These are phyloP conservation scores for Sporormia fimetaria DNA, from an alignment of 495 filamentous ascomycete genomes.

Conservation along the genomic window DNA sequence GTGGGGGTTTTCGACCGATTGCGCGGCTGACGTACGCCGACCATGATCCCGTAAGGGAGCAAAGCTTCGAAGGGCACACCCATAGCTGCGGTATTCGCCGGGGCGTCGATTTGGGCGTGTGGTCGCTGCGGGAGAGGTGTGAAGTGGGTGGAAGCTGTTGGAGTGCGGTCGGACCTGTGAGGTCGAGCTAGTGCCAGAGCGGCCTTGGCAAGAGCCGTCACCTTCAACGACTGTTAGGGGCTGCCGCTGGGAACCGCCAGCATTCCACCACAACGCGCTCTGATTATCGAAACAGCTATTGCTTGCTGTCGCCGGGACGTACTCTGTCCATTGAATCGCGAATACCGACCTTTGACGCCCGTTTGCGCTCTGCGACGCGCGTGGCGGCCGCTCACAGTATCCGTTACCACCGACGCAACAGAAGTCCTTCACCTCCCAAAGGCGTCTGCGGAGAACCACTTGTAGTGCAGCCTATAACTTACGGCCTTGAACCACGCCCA, in stretches of 20 bases:
- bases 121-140: slow-evolving; percentile 2
- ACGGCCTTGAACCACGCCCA: too few species aligned
- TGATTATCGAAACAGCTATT: slow-evolving; percentile 12
- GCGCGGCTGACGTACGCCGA: slow-evolving; percentile 52
- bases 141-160: slow-evolving; percentile 1
- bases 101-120: slow-evolving; percentile 3
- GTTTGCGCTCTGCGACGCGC: slow-evolving; percentile 6
- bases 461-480: too few species aligned
- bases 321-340: slow-evolving; percentile 19
- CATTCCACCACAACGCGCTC: slow-evolving; percentile 19
- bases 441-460: too few species aligned
- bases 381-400: too few species aligned
- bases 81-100: slow-evolving; percentile 44
- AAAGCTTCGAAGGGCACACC: slow-evolving; percentile 93
- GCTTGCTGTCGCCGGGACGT: slow-evolving; percentile 14
- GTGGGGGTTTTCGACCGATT: slow-evolving; percentile 20
- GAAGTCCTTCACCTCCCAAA: too few species aligned
- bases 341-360: slow-evolving; percentile 7
- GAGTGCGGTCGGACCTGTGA: not conserved
- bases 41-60: slow-evolving; percentile 85
- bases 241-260: slow-evolving; percentile 9
- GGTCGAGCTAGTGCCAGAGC: not conserved
- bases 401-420: slow-evolving; percentile 14
- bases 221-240: too few species aligned
- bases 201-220: not conserved